Evolutionary conservation across 2,329 filamentous ascomycete species (phyloP), one percentile per base, ranked within the genome.

Genomic region (Epichloe gansuensis): DNA sequence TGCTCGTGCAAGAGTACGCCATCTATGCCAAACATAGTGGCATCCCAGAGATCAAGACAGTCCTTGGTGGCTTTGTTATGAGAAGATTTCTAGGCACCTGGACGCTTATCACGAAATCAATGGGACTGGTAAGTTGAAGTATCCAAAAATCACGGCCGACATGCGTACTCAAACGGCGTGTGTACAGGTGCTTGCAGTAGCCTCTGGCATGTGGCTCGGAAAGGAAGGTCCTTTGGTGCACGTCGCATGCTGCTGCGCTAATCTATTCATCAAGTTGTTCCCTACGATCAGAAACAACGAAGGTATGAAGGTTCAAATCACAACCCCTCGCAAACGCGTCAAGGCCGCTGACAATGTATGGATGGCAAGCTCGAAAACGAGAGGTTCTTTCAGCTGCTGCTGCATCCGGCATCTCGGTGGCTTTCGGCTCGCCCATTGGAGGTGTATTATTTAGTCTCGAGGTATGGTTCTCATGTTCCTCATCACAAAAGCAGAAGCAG

Each of bases 41-140:
- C 69, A 96, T 98, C 60, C 90, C 91, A 5, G 91, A 98, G 73
- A 94, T 98, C 70, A 98, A 98, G 75, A 96, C 91, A 3, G 81
- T 98, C 8, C 73, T 98, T 51, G 91, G 91, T 42, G 91, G 91
- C 5, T 96, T 96, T 66, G 85, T 98, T 35, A 96, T 98, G 56
- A 80, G 84, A 55, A 81, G 84, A 54, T 95, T 97, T 62, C 75
- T 97, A 63, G 88, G 91, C 9, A 75, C 76, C 35, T 96, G 91
- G 91, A 96, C 91, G 1, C 73, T 97, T 63, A 68, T 88, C 34
- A 90, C 90, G 52, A 97, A 97, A 66, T 94, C 90, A 2, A 68
- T 97, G 44, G 93, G 93, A 31, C 70, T 95, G 69, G 88, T 91
- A 73, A 67, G 76, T 65, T 44, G 25, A 17, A 3, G 15, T 13